Percentiles rank a stretch among this genome's conserved stretches.
Evolutionary conservation across 345 rosid species (phyloP).

Genomic region (Corchorus olitorius): DNA sequence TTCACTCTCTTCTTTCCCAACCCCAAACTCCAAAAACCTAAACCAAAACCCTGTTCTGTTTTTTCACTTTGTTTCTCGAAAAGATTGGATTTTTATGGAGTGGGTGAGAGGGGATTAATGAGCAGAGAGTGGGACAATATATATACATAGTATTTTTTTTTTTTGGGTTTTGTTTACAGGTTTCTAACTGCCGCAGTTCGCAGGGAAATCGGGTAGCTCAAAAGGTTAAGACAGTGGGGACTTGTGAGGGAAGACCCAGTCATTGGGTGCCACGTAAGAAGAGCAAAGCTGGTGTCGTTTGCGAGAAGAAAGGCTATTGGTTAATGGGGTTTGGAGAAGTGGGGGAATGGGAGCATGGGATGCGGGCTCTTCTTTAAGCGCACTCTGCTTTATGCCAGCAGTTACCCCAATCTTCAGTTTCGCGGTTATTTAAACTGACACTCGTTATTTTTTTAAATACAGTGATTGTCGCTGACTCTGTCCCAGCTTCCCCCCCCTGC

Average conservation of each 20-base stretch:
- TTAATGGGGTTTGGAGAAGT: neutral
- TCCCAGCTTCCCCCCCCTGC: neutral
- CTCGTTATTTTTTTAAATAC: neutral
- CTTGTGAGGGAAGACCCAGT: neutral
- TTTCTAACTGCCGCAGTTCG: neutral
- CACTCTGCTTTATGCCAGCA: slow-evolving; percentile 5
- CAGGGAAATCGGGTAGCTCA: neutral
- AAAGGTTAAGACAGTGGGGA: neutral
- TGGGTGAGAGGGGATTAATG: slow-evolving; percentile 20
- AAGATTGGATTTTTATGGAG: slow-evolving; percentile 9
- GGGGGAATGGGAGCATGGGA: neutral
- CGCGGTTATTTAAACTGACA: neutral
- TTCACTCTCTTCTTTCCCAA: neutral
- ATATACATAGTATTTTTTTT: neutral
- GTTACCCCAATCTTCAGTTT: neutral
- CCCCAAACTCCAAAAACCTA: neutral
- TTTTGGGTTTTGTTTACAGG: neutral
- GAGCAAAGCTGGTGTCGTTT: neutral
- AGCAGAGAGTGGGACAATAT: neutral
- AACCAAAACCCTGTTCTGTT: neutral
- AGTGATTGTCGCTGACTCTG: neutral
- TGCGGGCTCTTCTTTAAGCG: neutral
- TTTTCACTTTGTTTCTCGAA: neutral
- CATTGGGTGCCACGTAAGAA: neutral
- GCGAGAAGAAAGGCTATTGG: neutral